Evolutionary conservation across 495 filamentous ascomycete species (phyloP).

Genomic region (Bombardia bombarda): DNA sequence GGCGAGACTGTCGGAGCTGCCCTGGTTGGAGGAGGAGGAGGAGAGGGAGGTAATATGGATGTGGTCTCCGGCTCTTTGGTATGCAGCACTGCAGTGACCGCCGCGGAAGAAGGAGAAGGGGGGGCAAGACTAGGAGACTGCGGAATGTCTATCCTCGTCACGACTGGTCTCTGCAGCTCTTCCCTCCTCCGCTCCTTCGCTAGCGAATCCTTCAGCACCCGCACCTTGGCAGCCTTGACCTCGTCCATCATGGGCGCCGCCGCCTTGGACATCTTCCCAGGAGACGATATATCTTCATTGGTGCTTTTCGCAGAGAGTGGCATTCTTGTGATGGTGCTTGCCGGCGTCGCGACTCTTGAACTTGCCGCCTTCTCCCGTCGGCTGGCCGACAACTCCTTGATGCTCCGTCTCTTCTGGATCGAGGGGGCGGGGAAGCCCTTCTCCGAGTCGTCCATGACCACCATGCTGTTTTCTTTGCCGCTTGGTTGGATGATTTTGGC

Average conservation of each 20-base stretch:
- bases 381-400: constrained; percentile 26
- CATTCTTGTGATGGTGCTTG: constrained; percentile 18
- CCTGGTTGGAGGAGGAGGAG: too few relatives aligned
- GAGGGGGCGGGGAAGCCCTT: constrained; percentile 8
- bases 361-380: constrained; percentile 21
- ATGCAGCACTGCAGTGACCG: too few relatives aligned
- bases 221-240: constrained; percentile 13
- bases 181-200: constrained; percentile 9
- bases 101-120: too few relatives aligned
- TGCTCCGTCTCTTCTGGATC: constrained; percentile 15
- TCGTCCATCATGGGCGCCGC: constrained; percentile 10
- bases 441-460: background rate
- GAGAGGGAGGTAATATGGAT: too few relatives aligned
- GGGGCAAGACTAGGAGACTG: constrained; percentile 9
- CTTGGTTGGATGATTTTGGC: background rate
- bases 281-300: constrained; percentile 37
- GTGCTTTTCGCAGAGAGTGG: constrained; percentile 38
- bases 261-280: constrained; percentile 27
- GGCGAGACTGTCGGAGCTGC: constrained; percentile 23
- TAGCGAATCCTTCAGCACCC: constrained; percentile 2
- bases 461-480: background rate
- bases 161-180: background rate
- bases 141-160: constrained; percentile 18
- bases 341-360: background rate
- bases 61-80: too few relatives aligned